These are phyloP conservation scores for Phymatotrichopsis omnivora DNA, from an alignment of 2,329 filamentous ascomycete species.

Conservation along the genomic window DNA sequence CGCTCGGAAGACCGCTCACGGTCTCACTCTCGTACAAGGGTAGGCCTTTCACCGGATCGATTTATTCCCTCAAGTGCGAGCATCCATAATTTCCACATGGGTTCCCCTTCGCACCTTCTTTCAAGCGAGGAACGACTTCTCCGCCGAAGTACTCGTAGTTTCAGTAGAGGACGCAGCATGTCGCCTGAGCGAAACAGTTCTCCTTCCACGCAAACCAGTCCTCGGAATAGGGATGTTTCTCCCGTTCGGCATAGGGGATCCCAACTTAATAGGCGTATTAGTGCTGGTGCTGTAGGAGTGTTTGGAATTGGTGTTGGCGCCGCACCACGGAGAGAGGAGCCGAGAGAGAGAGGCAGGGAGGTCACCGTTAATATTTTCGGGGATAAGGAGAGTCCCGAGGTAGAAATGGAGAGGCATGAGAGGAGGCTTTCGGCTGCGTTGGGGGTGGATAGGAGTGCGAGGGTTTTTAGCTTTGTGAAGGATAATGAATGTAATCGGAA, in stretches of 20 bases:
- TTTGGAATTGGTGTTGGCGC: constrained; percentile 60
- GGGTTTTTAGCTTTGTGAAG: constrained; percentile 50
- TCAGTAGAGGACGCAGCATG: constrained; percentile 19
- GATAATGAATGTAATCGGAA: constrained; percentile 31
- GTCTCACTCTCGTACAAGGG: too few relatives aligned
- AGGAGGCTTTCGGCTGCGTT: constrained; percentile 69
- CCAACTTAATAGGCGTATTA: constrained; percentile 43
- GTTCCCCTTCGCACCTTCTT: constrained; percentile 26
- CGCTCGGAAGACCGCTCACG: too few relatives aligned
- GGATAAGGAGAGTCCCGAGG: constrained; percentile 42
- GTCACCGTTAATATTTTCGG: constrained; percentile 47
- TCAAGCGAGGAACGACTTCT: constrained; percentile 26
- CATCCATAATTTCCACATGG: constrained; percentile 30
- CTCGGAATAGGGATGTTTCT: constrained; percentile 9
- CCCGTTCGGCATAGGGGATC: constrained; percentile 13
- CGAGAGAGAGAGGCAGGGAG: constrained; percentile 32
- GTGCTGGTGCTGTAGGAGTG: constrained; percentile 62
- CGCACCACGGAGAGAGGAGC: constrained; percentile 30
- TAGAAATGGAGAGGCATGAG: constrained; percentile 59
- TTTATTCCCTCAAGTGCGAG: constrained; percentile 30
- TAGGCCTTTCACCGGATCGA: constrained; percentile 27
- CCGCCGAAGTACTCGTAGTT: constrained; percentile 25
- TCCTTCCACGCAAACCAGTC: constrained; percentile 10
- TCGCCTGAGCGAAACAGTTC: constrained; percentile 22
- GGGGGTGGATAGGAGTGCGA: constrained; percentile 59